A percentile compares a stretch with the other conserved stretches of the same genome.
Evolutionary conservation across 176 grass and related monocot species (phyloP).

Genomic region (Musa beccarii): DNA sequence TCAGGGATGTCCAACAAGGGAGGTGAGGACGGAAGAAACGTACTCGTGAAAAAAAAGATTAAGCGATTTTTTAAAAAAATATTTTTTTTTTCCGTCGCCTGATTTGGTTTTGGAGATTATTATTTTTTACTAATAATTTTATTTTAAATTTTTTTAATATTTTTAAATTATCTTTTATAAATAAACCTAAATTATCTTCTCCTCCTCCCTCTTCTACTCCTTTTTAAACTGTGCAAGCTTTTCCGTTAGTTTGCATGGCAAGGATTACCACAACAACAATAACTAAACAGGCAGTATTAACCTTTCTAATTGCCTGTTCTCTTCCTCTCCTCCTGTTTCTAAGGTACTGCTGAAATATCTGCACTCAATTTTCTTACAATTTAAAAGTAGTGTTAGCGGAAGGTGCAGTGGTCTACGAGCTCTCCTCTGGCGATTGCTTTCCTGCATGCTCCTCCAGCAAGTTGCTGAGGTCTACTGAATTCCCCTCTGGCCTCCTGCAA

Average conservation of each 20-base stretch:
- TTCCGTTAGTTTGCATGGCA: neutral
- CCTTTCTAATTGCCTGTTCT: too few species aligned
- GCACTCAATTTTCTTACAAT: neutral
- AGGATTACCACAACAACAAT: neutral
- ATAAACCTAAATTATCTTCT: too few species aligned
- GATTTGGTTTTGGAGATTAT: too few species aligned
- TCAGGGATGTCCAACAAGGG: too few species aligned
- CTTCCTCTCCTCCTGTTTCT: neutral
- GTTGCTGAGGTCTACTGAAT: conserved; percentile 77
- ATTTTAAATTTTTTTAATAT: too few species aligned
- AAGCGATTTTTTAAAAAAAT: too few species aligned
- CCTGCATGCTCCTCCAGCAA: conserved; percentile 71
- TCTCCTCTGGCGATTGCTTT: conserved; percentile 73
- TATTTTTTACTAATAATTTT: too few species aligned
- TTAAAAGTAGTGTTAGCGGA: conserved; percentile 40
- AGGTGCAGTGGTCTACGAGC: conserved; percentile 64
- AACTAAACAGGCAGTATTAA: neutral
- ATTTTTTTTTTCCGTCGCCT: too few species aligned
- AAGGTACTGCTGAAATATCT: neutral
- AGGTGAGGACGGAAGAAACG: too few species aligned
- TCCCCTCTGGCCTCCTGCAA: conserved; percentile 81
- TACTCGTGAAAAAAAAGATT: too few species aligned
- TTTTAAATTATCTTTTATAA: too few species aligned
- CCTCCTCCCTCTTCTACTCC: conserved; percentile 32
- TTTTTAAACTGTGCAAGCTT: conserved; percentile 51